Evolutionary conservation across 2,329 filamentous ascomycete species (phyloP).

Genomic region (Diaporthe vaccinii): DNA sequence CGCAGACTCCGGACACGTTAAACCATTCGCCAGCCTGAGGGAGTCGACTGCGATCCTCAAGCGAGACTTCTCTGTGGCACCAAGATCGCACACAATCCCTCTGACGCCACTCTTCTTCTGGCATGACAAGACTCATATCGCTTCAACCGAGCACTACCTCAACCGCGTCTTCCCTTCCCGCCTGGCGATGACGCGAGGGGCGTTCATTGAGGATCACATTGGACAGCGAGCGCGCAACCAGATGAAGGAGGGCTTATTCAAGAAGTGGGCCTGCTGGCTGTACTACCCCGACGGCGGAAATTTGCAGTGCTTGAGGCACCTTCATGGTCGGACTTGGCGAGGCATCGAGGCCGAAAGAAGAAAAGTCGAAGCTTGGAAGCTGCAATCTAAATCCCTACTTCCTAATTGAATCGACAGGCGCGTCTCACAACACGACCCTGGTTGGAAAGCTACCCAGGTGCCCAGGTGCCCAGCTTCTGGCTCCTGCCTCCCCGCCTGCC

Average conservation of each 20-base stretch:
- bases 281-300: slow-evolving; percentile 64
- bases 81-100: slow-evolving; percentile 50
- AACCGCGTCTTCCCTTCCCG: slow-evolving; percentile 62
- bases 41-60: slow-evolving; percentile 58
- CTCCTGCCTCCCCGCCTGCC: neutral
- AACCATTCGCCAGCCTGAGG: slow-evolving; percentile 57
- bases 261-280: slow-evolving; percentile 68
- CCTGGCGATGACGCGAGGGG: slow-evolving; percentile 63
- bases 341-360: slow-evolving; percentile 52
- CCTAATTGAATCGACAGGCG: neutral
- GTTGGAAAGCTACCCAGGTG: neutral
- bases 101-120: slow-evolving; percentile 70
- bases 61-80: slow-evolving; percentile 51
- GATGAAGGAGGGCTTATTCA: slow-evolving; percentile 68
- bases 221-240: slow-evolving; percentile 67
- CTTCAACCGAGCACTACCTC: slow-evolving; percentile 63
- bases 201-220: slow-evolving; percentile 69
- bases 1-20: slow-evolving; percentile 61
- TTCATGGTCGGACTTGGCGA: slow-evolving; percentile 65
- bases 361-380: slow-evolving; percentile 20
- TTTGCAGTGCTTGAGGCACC: slow-evolving; percentile 61
- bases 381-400: neutral
- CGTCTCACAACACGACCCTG: neutral
- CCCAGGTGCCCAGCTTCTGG: neutral
- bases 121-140: slow-evolving; percentile 71